These are phyloP conservation scores for Spathaspora sp. DNA, from an alignment of 1,139 yeast genomes.

Conservation along the genomic window DNA sequence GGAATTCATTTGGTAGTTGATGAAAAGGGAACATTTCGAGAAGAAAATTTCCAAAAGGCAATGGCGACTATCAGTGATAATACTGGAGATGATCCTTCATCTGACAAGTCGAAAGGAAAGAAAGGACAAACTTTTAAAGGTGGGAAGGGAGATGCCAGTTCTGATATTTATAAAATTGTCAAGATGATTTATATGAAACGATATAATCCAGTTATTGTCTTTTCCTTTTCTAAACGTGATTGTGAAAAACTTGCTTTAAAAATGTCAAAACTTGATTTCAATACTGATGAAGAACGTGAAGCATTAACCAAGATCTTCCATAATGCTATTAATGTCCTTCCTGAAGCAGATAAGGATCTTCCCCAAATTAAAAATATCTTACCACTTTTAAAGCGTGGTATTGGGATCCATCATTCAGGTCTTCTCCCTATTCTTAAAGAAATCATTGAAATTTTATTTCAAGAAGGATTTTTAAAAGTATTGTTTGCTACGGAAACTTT, in stretches of 20 bases:
- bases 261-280: conserved; percentile 93
- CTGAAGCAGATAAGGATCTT: conserved; percentile 86
- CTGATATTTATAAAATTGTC: conserved; percentile 94
- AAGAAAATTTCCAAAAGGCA: conserved; percentile 96
- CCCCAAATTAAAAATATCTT: conserved; percentile 92
- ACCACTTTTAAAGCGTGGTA: conserved; percentile 88
- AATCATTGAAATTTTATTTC: conserved; percentile 93
- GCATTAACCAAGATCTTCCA: conserved; percentile 84
- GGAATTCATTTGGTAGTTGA: conserved; percentile 97
- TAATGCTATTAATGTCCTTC: conserved; percentile 83
- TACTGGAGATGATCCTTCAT: conserved; percentile 80
- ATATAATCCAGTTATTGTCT: conserved; percentile 96
- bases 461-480: conserved; percentile 92
- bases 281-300: conserved; percentile 87
- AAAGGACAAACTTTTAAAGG: conserved; percentile 89
- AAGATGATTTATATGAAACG: conserved; percentile 96
- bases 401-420: conserved; percentile 98
- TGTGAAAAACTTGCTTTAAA: conserved; percentile 92
- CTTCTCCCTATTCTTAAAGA: conserved; percentile 92
- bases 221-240: conserved; percentile 93
- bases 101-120: conserved; percentile 66
- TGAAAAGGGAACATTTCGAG: conserved; percentile 93
- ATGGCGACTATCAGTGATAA: conserved; percentile 89
- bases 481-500: conserved; percentile 97
- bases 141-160: conserved; percentile 70